phyloP scores from a whole-genome alignment of 2,329 filamentous ascomycete species.

The Thielaviopsis ethacetica region DNA sequence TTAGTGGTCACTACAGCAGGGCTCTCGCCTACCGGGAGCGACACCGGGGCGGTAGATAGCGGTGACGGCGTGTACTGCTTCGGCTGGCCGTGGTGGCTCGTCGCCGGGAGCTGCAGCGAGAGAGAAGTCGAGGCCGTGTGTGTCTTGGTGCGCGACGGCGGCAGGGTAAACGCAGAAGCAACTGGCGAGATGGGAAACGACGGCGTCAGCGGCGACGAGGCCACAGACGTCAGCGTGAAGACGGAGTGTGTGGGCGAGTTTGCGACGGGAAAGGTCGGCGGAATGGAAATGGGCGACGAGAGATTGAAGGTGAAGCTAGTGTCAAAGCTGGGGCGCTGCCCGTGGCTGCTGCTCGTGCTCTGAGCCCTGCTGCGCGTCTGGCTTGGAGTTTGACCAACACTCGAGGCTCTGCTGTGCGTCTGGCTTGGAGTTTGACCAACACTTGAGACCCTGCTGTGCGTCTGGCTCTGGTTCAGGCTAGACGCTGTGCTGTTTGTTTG shows the following conservation, averaged over 20 bases:
- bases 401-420: background rate
- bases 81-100: background rate
- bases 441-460: background rate
- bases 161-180: background rate
- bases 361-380: background rate
- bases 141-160: background rate
- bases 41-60: slow-evolving; percentile 4
- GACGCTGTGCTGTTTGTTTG: background rate
- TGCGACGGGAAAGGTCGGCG: slow-evolving; percentile 2
- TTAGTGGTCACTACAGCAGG: background rate
- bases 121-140: slow-evolving; percentile 1
- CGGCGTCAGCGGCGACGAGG: slow-evolving; percentile 5
- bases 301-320: background rate
- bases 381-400: background rate
- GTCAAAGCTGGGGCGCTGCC: background rate
- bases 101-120: slow-evolving; percentile 1
- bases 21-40: background rate
- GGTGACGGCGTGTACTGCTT: slow-evolving; percentile 9
- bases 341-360: background rate
- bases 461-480: background rate
- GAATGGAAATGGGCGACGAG: slow-evolving; percentile 1
- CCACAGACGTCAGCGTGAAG: background rate
- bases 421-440: background rate
- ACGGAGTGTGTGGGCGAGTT: slow-evolving; percentile 9
- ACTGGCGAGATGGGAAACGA: slow-evolving; percentile 4